These are phyloP conservation scores for Ilyonectria robusta DNA, from an alignment of 2,329 filamentous ascomycete species.

Conservation along the genomic window DNA sequence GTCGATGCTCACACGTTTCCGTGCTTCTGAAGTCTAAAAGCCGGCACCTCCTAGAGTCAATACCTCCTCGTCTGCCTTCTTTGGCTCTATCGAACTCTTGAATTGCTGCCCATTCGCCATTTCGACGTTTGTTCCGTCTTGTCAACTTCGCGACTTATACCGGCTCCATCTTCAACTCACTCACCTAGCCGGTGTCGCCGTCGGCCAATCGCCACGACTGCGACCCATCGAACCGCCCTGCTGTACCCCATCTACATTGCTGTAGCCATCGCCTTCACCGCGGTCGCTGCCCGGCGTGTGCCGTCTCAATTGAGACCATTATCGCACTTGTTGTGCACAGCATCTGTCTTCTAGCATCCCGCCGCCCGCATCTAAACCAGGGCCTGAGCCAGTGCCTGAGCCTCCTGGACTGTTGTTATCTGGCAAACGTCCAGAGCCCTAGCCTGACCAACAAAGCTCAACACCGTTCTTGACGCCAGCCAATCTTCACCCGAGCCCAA, in stretches of 20 bases:
- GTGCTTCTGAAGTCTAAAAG: neutral
- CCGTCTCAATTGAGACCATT: slow-evolving; percentile 19
- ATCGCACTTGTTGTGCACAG: slow-evolving; percentile 11
- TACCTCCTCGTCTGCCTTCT: neutral
- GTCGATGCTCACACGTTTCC: neutral
- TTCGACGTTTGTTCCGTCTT: neutral
- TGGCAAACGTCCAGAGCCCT: neutral
- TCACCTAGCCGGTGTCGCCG: slow-evolving; percentile 21
- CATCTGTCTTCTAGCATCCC: slow-evolving; percentile 5
- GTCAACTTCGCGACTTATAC: slow-evolving; percentile 26
- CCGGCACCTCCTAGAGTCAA: neutral
- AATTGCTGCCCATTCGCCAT: neutral
- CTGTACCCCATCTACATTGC: slow-evolving; percentile 16
- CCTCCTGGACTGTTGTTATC: slow-evolving; percentile 4
- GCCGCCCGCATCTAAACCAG: neutral
- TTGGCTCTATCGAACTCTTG: neutral
- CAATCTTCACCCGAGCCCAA: neutral
- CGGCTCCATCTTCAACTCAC: slow-evolving; percentile 30
- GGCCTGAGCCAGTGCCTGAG: neutral
- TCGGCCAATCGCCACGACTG: slow-evolving; percentile 26
- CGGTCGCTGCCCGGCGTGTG: slow-evolving; percentile 11
- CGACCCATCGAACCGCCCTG: slow-evolving; percentile 18
- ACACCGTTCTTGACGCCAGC: neutral
- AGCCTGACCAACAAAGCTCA: neutral
- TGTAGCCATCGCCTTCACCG: slow-evolving; percentile 16